Evolutionary conservation across 805 yeast species (phyloP), one percentile per base, ranked within the genome.

Genomic region (Yarrowia porcina): DNA sequence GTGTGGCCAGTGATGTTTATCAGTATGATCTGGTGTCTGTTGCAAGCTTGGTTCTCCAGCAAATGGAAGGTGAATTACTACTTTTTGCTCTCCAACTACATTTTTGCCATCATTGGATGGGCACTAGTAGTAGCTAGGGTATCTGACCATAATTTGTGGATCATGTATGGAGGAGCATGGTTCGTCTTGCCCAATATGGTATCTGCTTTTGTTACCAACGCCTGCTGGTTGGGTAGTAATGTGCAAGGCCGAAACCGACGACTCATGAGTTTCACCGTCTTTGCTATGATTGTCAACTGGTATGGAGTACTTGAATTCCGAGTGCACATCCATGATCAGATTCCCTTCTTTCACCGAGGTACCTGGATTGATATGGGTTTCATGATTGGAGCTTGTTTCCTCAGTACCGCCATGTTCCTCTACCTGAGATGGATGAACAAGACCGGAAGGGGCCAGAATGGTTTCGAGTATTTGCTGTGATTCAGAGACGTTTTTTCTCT

Each of bases 251-350:
- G 52, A 20, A 45, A 45, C 25, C 35, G 52, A 5, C 52, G 52
- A 12, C 36, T 45, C 13, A 45, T 30, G 52, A 30, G 27, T 7
- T 45, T 45, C 27, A 45, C 52, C 10, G 25, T 45, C 21, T 45
- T 45, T 13, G 52, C 36, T 12, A 45, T 45, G 52, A 45, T 45
- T 13, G 52, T 30, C 11, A 45, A 45, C 52, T 45, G 52, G 52
- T 45, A 30, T 13, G 52, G 52, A 2, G 52, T 28, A 2, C 25
- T 45, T 13, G 36, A 45, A 5, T 45, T 28, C 33, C 36, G 36
- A 18, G 18, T 23, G 1, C 12, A 9, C 18, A 20, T n/a, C 8
- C 20, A 30, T 23, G 12, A 12, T 4, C 35, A 45, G 50, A 18
- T 45, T 28, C 50, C 50, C 3, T 7, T 45, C 17, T 45, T 45